Percentiles rank a stretch among this genome's conserved stretches.
Conservation (phyloP, 2,329 filamentous ascomycete genomes). For the Aspergillus candidus region DNA sequence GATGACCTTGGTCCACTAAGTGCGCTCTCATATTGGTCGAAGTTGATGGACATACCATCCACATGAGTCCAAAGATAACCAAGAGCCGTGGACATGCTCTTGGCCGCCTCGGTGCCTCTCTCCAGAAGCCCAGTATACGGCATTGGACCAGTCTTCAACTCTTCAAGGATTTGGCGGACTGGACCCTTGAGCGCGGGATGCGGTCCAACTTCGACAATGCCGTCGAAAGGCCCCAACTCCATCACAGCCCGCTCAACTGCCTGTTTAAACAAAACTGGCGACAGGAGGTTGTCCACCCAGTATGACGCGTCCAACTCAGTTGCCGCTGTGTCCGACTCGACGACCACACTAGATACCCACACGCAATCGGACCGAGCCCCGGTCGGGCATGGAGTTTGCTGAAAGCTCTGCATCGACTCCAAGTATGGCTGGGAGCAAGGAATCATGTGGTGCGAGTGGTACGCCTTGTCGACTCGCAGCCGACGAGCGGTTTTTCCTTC, state of each 20-base stretch:
- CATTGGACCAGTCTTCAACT: not conserved
- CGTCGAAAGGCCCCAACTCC: not conserved
- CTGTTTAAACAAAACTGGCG: not conserved
- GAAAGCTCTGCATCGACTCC: not conserved
- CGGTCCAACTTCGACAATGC: constrained; percentile 6
- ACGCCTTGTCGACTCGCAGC: constrained; percentile 22
- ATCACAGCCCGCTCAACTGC: not conserved
- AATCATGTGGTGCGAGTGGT: constrained; percentile 23
- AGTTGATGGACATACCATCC: too few species aligned
- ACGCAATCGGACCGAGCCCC: too few species aligned
- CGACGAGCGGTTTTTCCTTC: constrained; percentile 16
- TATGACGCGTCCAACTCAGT: constrained; percentile 2
- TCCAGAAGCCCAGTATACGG: constrained; percentile 3
- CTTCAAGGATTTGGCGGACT: constrained; percentile 1
- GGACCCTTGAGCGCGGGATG: constrained; percentile 22
- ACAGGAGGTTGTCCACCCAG: constrained; percentile 7
- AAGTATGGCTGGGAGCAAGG: constrained; percentile 19
- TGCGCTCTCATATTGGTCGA: too few species aligned
- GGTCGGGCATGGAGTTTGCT: not conserved
- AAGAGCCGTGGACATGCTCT: too few species aligned
- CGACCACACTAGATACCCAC: constrained; percentile 7
- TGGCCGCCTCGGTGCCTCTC: not conserved
- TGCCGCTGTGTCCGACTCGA: not conserved
- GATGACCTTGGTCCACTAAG: too few species aligned
- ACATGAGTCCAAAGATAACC: too few species aligned